Evolutionary conservation across 2,329 filamentous ascomycete species (phyloP).

Genomic region (Daldinia sp.): DNA sequence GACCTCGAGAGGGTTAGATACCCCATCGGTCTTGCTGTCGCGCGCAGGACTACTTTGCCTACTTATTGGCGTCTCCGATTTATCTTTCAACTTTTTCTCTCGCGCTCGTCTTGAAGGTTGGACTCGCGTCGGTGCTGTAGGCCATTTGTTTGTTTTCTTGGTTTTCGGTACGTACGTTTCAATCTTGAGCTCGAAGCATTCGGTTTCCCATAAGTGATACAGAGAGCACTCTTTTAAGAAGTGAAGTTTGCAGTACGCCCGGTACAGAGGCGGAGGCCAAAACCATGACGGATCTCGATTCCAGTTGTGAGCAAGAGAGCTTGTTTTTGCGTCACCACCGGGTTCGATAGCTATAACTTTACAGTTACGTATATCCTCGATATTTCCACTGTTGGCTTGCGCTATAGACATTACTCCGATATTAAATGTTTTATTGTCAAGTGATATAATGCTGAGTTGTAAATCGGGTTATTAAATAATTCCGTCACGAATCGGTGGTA

Average conservation of each 20-base stretch:
- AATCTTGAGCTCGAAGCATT: conserved; percentile 26
- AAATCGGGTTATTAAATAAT: background rate
- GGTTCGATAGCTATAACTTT: conserved; percentile 1
- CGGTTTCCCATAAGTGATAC: conserved; percentile 45
- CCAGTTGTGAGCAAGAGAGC: conserved; percentile 4
- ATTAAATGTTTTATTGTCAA: background rate
- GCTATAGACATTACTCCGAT: conserved; percentile 7
- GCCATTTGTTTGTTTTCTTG: conserved; percentile 28
- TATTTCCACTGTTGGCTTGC: background rate
- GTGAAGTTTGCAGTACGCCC: conserved; percentile 47
- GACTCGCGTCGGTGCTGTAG: conserved; percentile 34
- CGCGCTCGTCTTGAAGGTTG: conserved; percentile 45
- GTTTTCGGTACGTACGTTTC: conserved; percentile 24
- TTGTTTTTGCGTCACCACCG: background rate
- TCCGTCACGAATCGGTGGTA: background rate
- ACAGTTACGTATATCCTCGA: background rate
- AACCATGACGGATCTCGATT: conserved; percentile 26
- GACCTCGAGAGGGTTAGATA: conserved; percentile 12
- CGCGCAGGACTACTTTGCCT: conserved; percentile 15
- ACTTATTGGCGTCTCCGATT: background rate
- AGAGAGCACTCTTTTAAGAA: conserved; percentile 48
- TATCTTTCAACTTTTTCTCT: conserved; percentile 30
- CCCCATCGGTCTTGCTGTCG: background rate
- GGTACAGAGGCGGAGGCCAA: conserved; percentile 44
- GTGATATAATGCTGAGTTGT: background rate